Conservation (phyloP, 1,139 yeast species). For the Hyphopichia wangnamkhiaoensis region DNA sequence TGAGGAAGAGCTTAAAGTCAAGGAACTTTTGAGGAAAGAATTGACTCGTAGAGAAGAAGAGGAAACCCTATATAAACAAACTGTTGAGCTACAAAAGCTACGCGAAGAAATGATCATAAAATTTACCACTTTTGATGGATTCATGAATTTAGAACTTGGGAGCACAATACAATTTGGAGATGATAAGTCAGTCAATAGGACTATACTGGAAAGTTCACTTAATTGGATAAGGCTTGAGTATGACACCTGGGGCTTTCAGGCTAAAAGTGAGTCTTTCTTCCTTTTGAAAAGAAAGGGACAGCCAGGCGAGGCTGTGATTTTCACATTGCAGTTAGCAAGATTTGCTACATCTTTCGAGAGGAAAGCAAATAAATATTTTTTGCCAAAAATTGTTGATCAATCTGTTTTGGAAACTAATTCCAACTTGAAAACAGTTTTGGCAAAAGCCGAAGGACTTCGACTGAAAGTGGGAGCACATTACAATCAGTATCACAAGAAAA, state of each 20-base stretch:
- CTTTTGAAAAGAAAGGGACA: slow-evolving; percentile 15
- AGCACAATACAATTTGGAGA: slow-evolving; percentile 13
- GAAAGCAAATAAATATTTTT: slow-evolving; percentile 16
- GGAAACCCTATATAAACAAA: slow-evolving; percentile 12
- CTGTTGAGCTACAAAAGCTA: slow-evolving; percentile 14
- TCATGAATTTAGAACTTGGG: slow-evolving; percentile 22
- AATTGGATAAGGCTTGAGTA: slow-evolving; percentile 34
- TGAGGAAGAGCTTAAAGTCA: slow-evolving; percentile 15
- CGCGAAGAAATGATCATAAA: slow-evolving; percentile 16
- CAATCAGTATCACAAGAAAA: slow-evolving; percentile 1
- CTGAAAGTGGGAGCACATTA: slow-evolving; percentile 2
- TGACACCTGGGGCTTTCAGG: slow-evolving; percentile 34
- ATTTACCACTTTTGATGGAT: slow-evolving; percentile 35
- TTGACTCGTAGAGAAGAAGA: slow-evolving; percentile 17
- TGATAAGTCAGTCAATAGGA: slow-evolving; percentile 13
- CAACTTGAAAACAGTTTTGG: slow-evolving; percentile 19
- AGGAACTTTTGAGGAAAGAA: slow-evolving; percentile 18
- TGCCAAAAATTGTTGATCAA: neutral
- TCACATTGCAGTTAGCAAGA: slow-evolving; percentile 16
- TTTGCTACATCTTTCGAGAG: slow-evolving; percentile 15
- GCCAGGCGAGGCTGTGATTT: slow-evolving; percentile 9
- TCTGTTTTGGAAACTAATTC: slow-evolving; percentile 8
- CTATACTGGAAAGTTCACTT: slow-evolving; percentile 15
- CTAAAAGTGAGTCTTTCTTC: slow-evolving; percentile 15
- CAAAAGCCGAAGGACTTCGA: slow-evolving; percentile 16